Conservation (phyloP, 768 basidiomycete genomes). For the Phanerochaete sordida region DNA sequence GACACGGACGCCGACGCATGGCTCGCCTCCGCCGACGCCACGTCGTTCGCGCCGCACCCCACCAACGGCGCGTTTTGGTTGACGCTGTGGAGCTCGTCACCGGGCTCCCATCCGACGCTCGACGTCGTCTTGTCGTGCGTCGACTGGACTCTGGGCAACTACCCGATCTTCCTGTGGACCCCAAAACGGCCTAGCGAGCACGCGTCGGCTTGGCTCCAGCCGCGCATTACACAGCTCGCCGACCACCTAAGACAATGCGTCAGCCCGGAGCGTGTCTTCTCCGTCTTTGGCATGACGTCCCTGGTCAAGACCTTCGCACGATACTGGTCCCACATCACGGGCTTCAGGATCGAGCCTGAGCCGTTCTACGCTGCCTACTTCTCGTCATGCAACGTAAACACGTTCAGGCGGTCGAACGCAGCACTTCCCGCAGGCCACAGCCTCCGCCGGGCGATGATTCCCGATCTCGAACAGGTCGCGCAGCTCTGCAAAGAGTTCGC, state of each 20-base stretch:
- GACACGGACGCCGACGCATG: conserved; percentile 30
- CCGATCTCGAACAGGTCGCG: conserved; percentile 39
- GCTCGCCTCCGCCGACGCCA: conserved; percentile 20
- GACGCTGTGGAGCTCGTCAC: conserved; percentile 40
- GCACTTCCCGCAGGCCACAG: conserved; percentile 30
- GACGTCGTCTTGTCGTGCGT: conserved; percentile 48
- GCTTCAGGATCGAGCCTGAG: conserved; percentile 32
- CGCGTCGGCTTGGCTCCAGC: conserved; percentile 29
- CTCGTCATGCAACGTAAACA: conserved; percentile 39
- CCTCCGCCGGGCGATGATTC: conserved; percentile 34
- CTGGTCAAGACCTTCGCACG: conserved; percentile 41
- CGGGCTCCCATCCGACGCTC: conserved; percentile 29
- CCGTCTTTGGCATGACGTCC: conserved; percentile 43
- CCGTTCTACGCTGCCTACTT: conserved; percentile 52
- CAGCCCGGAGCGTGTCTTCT: conserved; percentile 43
- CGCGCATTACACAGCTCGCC: conserved; percentile 34
- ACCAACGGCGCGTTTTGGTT: conserved; percentile 41
- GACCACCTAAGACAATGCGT: conserved; percentile 36
- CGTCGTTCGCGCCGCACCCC: conserved; percentile 18
- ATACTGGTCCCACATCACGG: conserved; percentile 41
- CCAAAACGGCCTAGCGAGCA: conserved; percentile 25
- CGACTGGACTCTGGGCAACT: conserved; percentile 38
- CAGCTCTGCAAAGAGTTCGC: conserved; percentile 49
- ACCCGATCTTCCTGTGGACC: conserved; percentile 53
- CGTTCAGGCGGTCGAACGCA: conserved; percentile 27